Percentiles rank a stretch among this genome's conserved stretches.
Evolutionary conservation across 2,329 filamentous ascomycete species (phyloP).

Genomic region (Cucurbitaria berberidis): DNA sequence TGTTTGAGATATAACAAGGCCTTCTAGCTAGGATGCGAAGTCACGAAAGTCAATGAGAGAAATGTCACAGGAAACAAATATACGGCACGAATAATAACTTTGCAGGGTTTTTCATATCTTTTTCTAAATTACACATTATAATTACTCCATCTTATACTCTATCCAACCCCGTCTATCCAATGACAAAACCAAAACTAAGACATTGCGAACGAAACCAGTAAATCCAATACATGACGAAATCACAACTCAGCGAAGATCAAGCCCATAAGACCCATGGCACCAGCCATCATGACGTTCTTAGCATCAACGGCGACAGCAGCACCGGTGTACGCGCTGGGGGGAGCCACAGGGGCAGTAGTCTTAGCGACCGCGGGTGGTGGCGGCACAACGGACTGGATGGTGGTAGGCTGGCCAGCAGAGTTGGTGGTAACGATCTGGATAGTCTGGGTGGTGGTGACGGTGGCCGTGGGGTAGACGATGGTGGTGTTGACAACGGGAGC

Average conservation of each 20-base stretch:
- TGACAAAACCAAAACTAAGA: not conserved
- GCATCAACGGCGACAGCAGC: slow-evolving; percentile 16
- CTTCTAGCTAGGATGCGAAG: too few species aligned
- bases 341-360: not conserved
- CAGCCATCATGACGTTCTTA: slow-evolving; percentile 10
- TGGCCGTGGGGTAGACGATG: slow-evolving; percentile 4
- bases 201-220: not conserved
- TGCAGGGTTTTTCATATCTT: not conserved
- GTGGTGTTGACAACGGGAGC: not conserved
- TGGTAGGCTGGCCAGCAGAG: not conserved
- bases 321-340: slow-evolving; percentile 14
- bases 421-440: not conserved
- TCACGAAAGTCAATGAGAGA: not conserved
- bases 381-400: not conserved
- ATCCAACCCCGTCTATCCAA: not conserved
- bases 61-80: not conserved
- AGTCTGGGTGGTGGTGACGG: not conserved
- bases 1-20: too few species aligned
- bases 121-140: slow-evolving; percentile 3
- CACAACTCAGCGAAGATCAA: slow-evolving; percentile 30
- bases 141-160: not conserved
- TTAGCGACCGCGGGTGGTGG: not conserved
- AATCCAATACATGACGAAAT: not conserved
- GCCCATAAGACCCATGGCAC: slow-evolving; percentile 27
- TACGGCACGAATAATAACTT: not conserved